Conservation (phyloP, 495 filamentous ascomycete species). For the Xeromyces bisporus region DNA sequence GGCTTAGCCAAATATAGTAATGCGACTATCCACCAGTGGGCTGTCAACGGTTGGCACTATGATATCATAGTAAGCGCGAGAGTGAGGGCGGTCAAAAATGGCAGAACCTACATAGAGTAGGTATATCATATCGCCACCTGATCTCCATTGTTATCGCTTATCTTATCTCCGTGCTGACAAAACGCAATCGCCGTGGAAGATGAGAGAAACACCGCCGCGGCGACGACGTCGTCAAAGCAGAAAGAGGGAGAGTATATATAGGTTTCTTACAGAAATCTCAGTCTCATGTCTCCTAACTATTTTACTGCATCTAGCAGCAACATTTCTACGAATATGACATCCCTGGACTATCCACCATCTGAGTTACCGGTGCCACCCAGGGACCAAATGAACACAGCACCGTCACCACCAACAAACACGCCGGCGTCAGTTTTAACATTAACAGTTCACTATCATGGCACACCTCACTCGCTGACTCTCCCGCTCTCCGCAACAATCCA, state of each 20-base stretch:
- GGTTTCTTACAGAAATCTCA: neutral
- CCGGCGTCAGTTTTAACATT: slow-evolving; percentile 10
- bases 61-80: no score
- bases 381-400: neutral
- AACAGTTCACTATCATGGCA: slow-evolving; percentile 45
- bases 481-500: slow-evolving; percentile 53
- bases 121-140: no score
- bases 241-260: neutral
- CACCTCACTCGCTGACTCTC: slow-evolving; percentile 50
- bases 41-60: no score
- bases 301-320: neutral
- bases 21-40: no score
- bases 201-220: neutral
- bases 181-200: slow-evolving; percentile 1
- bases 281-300: no score
- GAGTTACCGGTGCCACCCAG: neutral
- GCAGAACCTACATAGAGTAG: no score
- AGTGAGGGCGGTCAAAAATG: neutral
- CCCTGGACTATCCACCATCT: neutral
- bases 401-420: neutral
- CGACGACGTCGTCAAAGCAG: no score
- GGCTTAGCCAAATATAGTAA: no score
- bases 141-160: no score
- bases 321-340: neutral
- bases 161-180: slow-evolving; percentile 11